Evolutionary conservation across 441 rosid species (phyloP), one percentile per base, ranked within the genome.

Genomic region (Rhodomyrtus psidioides): DNA sequence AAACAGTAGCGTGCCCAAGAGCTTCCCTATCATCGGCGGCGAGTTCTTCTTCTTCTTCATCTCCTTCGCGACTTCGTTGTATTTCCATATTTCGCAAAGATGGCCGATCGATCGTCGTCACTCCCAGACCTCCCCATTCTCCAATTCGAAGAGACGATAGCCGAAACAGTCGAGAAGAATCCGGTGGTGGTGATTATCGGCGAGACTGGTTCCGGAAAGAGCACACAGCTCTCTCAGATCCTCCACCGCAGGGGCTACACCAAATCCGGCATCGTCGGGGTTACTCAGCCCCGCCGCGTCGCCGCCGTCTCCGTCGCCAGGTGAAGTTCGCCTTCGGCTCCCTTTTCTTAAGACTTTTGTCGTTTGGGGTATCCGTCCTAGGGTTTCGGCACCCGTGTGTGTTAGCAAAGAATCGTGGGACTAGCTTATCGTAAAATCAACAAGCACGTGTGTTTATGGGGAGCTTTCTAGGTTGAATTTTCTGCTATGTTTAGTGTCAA

Each of bases 221-320:
- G 99, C 91, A 96, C 99, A n/a, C 99, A 95, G 93, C 99, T 96
- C 86, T 96, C 99, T 84, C 99, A 96, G 91, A 96, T 98, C 87
- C 93, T 98, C 34, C 93, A 92, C 93, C 95, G 98, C 28, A 89
- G 90, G 55, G 99, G 99, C 75, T 97, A 93, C 90, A 86, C 96
- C 34, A 93, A 95, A 79, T 92, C 95, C 82, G 98, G 98, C 54
- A 88, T 92, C 87, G 87, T 98, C 53, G 96, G 93, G 87, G 91
- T 98, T 81, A 98, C 99, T 88, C 99, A 98, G 91, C 99, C 99
- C 49, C 99, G 99, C 54, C 96, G 99, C 21, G 99, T 98, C 39
- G 99, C 99, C 24, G 99, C 98, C 1, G 98, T 98, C 76, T 93
- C 99, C 76, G 98, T 98, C 16, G 93, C 99, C 23, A 95, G 99